phyloP scores from a whole-genome alignment of 345 rosid genomes.

The Hibiscus syriacus region DNA sequence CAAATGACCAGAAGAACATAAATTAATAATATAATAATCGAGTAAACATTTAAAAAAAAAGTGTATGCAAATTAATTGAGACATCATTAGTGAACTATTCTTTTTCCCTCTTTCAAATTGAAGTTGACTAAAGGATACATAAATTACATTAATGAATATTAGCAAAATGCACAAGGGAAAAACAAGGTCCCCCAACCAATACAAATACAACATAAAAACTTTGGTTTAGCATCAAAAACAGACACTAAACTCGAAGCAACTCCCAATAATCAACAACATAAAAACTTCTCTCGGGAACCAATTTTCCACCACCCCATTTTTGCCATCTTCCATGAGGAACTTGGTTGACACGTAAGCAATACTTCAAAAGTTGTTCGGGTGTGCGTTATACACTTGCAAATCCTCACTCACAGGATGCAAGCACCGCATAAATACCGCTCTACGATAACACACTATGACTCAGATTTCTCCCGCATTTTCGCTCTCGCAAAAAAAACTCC shows the following conservation, averaged over 20 bases:
- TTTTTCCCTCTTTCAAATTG: too few species aligned
- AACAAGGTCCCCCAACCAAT: neutral
- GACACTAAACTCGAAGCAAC: neutral
- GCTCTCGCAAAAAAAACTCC: constrained; percentile 93
- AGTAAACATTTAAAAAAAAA: too few species aligned
- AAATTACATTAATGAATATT: neutral
- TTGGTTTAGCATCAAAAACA: neutral
- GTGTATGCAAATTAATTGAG: too few species aligned
- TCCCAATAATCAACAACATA: too few species aligned
- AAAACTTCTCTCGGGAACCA: too few species aligned
- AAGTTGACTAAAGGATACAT: neutral
- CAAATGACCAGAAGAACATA: too few species aligned
- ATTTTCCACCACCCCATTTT: neutral
- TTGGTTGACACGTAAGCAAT: neutral
- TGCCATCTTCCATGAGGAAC: neutral
- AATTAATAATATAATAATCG: too few species aligned
- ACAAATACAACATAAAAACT: neutral
- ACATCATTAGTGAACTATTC: too few species aligned
- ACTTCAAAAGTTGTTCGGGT: neutral
- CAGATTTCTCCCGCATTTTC: constrained; percentile 68
- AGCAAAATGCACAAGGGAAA: neutral
- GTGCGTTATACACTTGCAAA: neutral
- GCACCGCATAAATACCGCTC: neutral
- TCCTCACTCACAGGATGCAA: neutral
- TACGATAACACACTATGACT: constrained; percentile 5